Percentiles rank a stretch among this genome's conserved stretches.
phyloP scores from a whole-genome alignment of 2,329 filamentous ascomycete genomes.

The Hymenoscyphus fraxineus region DNA sequence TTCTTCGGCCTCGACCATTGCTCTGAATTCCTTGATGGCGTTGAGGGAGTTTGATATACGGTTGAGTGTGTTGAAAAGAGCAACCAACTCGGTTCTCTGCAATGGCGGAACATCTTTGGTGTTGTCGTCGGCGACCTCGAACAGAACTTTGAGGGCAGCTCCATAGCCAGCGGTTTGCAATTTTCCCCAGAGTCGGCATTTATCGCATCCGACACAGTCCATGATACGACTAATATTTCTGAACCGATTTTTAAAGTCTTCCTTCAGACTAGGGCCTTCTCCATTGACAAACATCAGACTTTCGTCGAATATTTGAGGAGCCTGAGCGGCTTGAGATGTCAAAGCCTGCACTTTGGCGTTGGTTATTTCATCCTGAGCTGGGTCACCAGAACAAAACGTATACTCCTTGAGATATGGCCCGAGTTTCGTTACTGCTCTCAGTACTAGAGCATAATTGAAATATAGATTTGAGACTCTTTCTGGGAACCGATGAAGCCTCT shows the following conservation, averaged over 20 bases:
- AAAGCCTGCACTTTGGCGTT: conserved; percentile 78
- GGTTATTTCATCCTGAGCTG: conserved; percentile 71
- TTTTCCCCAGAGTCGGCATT: conserved; percentile 97
- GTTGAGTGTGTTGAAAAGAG: conserved; percentile 89
- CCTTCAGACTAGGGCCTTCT: conserved; percentile 75
- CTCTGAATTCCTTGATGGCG: conserved; percentile 68
- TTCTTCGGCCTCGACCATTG: conserved; percentile 44
- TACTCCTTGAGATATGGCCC: conserved; percentile 75
- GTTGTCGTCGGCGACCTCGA: conserved; percentile 77
- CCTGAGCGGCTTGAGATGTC: conserved; percentile 63
- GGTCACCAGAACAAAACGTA: conserved; percentile 88
- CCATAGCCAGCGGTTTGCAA: conserved; percentile 93
- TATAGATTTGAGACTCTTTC: conserved; percentile 96
- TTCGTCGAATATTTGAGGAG: conserved; percentile 88
- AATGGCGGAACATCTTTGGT: conserved; percentile 63
- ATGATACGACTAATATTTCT: conserved; percentile 94
- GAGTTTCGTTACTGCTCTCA: conserved; percentile 86
- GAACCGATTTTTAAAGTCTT: conserved; percentile 96
- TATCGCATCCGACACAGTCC: conserved; percentile 98
- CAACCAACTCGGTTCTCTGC: conserved; percentile 86
- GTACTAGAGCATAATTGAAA: conserved; percentile 97
- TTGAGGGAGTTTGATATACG: conserved; percentile 77
- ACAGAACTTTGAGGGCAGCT: conserved; percentile 89
- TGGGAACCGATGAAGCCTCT: conserved; percentile 76
- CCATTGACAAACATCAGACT: conserved; percentile 87